Base-by-base conservation (phyloP, 257 asterid genomes). In the Asclepias syriaca region DNA sequence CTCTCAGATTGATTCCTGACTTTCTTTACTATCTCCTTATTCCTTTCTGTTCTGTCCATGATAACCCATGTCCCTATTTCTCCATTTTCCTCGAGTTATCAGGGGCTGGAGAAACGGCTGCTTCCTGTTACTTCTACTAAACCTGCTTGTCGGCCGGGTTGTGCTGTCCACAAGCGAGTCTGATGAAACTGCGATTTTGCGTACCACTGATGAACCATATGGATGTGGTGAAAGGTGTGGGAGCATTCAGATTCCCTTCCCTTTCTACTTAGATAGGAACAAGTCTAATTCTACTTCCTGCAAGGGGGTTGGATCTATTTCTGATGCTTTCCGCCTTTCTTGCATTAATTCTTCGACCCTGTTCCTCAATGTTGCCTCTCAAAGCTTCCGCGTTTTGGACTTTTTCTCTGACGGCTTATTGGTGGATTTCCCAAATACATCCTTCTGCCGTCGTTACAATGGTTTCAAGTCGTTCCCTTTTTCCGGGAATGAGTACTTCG, bases 381-480 rank as follows among this genome's bases (percentile, higher is more conserved):
- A 51, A 68, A 77, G 77, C 74, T 87, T 84, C 74, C 84, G 75
- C 45, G 58, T 87, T 10, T 85, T 89, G 51, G 80, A 81, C 7
- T 87, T 89, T 83, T 87, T 82, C 80, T 69, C 90, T 3, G 88
- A 89, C 69, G 91, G 87, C 5, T 34, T 87, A 51, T 56, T 87
- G 6, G 64, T 89, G 0, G 93, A 87, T 65, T 84, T 87, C 80
- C 89, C 88, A 49, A 85, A 89, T 69, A 69, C 86, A 19, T 60
- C 87, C 67, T 24, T 48, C 1, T 89, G 96, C 64, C 89, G 84
- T 66, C 88, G 72, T 63, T 89, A 83, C 80, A 84, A 78, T 34
- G 89, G 87, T 69, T 64, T 86, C 21, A 78, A 70, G 34, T 82
- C 90, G 5, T 89, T 89, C 55, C 37, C 81, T 75, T 87, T 89